These are phyloP conservation scores for Monilinia fructicola DNA, from an alignment of 2,329 filamentous ascomycete genomes.

Conservation along the genomic window DNA sequence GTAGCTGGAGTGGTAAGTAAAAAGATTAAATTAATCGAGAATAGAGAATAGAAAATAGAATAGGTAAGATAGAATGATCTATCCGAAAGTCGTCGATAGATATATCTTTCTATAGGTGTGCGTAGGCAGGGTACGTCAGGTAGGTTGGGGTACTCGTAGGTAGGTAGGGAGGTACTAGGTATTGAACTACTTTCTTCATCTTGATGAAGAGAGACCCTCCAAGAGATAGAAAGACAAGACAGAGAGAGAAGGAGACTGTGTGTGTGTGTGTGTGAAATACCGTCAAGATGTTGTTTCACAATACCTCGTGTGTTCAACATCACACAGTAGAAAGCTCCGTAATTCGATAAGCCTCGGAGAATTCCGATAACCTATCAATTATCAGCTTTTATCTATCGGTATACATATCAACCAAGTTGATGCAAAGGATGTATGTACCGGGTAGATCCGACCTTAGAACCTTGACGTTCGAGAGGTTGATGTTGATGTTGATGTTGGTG, in stretches of 20 bases:
- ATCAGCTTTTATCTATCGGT: slow-evolving; percentile 3
- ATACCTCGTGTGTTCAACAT: slow-evolving; percentile 16
- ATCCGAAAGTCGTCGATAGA: neutral
- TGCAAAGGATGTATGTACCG: neutral
- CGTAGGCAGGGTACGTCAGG: too few relatives aligned
- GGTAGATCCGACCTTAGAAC: neutral
- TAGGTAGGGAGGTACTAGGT: too few relatives aligned
- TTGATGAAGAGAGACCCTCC: neutral
- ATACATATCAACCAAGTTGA: neutral
- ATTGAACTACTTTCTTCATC: neutral
- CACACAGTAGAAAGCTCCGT: too few relatives aligned
- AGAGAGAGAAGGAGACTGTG: neutral
- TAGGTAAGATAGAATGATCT: neutral
- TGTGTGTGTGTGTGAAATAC: neutral
- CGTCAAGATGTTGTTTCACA: slow-evolving; percentile 21
- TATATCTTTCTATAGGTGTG: neutral
- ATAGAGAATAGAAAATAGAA: too few relatives aligned
- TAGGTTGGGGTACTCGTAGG: too few relatives aligned
- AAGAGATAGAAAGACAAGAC: neutral
- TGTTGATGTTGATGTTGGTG: neutral
- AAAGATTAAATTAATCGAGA: neutral
- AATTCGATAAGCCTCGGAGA: slow-evolving; percentile 13
- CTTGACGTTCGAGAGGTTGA: neutral
- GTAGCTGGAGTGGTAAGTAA: too few relatives aligned
- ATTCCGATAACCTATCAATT: slow-evolving; percentile 15